Conservation (phyloP, 495 filamentous ascomycete species). For the Thozetella sp. region DNA sequence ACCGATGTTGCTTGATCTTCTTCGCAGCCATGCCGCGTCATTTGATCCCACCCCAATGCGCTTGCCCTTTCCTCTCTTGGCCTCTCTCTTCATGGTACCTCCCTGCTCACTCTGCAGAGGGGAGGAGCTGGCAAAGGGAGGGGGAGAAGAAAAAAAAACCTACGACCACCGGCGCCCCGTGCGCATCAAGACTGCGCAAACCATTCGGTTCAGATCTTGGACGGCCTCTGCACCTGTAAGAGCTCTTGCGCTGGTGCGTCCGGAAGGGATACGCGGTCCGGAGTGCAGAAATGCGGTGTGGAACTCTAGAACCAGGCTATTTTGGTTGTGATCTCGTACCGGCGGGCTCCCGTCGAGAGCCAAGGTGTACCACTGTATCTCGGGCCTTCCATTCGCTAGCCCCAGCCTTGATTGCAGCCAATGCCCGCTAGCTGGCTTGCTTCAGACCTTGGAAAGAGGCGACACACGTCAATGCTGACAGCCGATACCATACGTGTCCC, state of each 20-base stretch:
- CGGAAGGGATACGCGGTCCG: neutral
- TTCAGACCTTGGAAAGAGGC: too few species aligned
- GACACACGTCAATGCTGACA: neutral
- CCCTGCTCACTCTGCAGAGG: too few species aligned
- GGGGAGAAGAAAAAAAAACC: too few species aligned
- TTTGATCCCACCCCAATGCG: conserved; percentile 17
- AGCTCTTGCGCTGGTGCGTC: neutral
- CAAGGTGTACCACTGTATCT: too few species aligned
- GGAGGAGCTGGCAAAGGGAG: too few species aligned
- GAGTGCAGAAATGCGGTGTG: conserved; percentile 4
- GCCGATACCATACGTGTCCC: neutral
- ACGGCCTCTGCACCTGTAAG: too few species aligned
- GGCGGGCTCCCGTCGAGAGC: neutral
- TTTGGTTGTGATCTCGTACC: conserved; percentile 1
- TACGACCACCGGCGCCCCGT: too few species aligned
- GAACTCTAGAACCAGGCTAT: neutral
- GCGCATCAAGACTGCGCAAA: too few species aligned
- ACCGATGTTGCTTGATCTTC: conserved; percentile 6
- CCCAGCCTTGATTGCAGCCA: too few species aligned
- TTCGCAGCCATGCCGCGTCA: conserved; percentile 21
- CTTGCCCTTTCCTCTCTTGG: neutral
- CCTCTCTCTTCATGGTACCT: neutral
- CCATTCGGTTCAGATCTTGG: too few species aligned
- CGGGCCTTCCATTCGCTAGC: too few species aligned
- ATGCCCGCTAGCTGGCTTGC: too few species aligned